Conservation (phyloP, 345 rosid species). For the Acer campestre region DNA sequence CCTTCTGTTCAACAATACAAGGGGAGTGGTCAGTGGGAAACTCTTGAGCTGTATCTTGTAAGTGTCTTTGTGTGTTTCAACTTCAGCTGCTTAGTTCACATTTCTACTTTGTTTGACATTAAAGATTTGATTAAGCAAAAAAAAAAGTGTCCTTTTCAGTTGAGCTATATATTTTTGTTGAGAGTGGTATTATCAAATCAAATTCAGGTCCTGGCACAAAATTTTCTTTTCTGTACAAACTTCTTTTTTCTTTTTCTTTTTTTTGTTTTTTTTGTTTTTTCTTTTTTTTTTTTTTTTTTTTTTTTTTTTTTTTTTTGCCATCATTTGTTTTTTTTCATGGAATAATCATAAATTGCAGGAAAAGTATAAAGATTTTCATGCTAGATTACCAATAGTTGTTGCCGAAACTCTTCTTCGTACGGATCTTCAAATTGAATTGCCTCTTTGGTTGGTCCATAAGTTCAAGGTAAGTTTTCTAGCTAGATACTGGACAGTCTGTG, state of each 20-base stretch:
- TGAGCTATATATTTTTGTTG: neutral
- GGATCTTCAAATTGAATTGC: constrained; percentile 84
- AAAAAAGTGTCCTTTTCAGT: neutral
- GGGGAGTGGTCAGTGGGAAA: constrained; percentile 76
- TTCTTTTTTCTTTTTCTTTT: neutral
- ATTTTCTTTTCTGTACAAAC: neutral
- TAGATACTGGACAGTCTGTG: constrained; percentile 6
- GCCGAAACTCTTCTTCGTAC: constrained; percentile 88
- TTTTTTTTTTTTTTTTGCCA: neutral
- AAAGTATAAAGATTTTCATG: constrained; percentile 66
- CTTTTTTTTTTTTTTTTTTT: neutral
- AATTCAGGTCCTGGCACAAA: neutral
- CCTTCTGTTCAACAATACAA: constrained; percentile 41
- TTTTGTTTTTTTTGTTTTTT: too few species aligned
- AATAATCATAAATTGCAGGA: constrained; percentile 50
- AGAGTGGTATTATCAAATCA: neutral
- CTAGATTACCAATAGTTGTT: constrained; percentile 81
- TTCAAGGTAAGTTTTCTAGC: constrained; percentile 71
- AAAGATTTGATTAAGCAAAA: neutral
- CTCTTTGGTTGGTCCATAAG: constrained; percentile 92
- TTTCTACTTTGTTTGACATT: neutral
- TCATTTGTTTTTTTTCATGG: neutral
- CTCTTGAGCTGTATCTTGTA: constrained; percentile 89
- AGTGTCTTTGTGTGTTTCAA: constrained; percentile 37
- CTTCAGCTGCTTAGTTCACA: constrained; percentile 9